These are phyloP conservation scores for Komagataella ulmi DNA, from an alignment of 805 yeast species.

Conservation along the genomic window DNA sequence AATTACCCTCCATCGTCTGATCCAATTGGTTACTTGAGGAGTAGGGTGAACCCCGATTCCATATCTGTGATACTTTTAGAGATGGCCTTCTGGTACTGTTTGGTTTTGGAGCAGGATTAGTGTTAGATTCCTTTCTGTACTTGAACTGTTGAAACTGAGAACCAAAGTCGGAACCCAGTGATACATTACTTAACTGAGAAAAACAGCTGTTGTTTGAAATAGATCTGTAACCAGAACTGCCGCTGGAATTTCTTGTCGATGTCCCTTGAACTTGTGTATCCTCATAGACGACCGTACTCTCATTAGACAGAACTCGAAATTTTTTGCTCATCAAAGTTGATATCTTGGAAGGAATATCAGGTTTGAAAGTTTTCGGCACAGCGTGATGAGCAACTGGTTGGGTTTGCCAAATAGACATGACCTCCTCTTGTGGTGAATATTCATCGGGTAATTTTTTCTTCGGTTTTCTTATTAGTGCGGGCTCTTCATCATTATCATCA, in stretches of 20 bases:
- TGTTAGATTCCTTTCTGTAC: background rate
- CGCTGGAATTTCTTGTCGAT: background rate
- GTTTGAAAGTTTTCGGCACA: background rate
- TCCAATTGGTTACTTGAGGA: background rate
- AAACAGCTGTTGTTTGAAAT: background rate
- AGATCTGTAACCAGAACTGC: background rate
- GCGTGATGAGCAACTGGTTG: conserved; percentile 9
- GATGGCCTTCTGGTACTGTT: background rate
- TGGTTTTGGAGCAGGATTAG: background rate
- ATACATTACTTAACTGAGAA: background rate
- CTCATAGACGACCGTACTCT: background rate
- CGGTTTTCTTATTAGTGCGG: background rate
- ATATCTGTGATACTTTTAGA: background rate
- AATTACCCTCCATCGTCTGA: background rate
- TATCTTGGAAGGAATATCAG: background rate
- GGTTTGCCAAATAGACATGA: conserved; percentile 20
- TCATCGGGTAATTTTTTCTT: conserved; percentile 4
- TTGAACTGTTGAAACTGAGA: background rate
- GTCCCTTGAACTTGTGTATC: background rate
- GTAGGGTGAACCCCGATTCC: background rate
- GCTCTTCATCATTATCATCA: background rate
- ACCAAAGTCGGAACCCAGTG: background rate
- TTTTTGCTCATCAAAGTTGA: background rate
- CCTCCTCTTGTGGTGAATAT: conserved; percentile 13
- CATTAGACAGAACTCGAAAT: background rate